phyloP scores from a whole-genome alignment of 768 basidiomycete species.

The Kwoniella sp. region DNA sequence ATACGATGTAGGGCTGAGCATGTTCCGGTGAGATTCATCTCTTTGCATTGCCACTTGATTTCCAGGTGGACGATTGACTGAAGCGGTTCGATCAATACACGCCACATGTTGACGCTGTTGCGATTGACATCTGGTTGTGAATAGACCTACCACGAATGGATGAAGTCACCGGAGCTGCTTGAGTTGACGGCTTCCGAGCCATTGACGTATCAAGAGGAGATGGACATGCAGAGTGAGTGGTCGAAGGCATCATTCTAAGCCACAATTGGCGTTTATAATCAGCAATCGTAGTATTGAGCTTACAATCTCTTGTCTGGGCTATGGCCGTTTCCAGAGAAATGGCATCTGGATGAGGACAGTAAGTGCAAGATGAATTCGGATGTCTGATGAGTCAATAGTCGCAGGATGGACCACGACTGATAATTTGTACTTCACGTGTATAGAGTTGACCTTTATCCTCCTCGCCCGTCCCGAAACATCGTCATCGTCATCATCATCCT shows the following conservation, averaged over 20 bases:
- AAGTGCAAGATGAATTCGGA: constrained; percentile 45
- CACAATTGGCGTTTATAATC: not conserved
- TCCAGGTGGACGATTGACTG: not conserved
- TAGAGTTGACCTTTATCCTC: constrained; percentile 87
- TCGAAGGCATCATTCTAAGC: not conserved
- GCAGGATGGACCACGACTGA: too few relatives aligned
- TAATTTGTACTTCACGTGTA: too few relatives aligned
- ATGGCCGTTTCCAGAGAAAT: constrained; percentile 64
- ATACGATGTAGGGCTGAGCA: constrained; percentile 56
- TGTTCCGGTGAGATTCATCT: constrained; percentile 56
- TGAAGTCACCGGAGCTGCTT: constrained; percentile 72
- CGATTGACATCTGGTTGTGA: not conserved
- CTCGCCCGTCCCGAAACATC: constrained; percentile 61
- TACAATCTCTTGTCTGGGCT: too few relatives aligned
- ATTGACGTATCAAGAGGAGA: constrained; percentile 76
- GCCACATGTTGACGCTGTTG: constrained; percentile 4
- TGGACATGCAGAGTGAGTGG: constrained; percentile 79
- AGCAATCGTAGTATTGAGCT: not conserved
- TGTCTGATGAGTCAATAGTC: too few relatives aligned
- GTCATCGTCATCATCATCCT: constrained; percentile 27
- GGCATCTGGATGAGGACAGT: constrained; percentile 86
- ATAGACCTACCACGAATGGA: constrained; percentile 86
- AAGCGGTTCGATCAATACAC: not conserved
- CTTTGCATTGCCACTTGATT: not conserved
- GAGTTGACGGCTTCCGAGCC: constrained; percentile 83